Evolutionary conservation across 345 rosid species (phyloP).

Genomic region (Brassica juncea): DNA sequence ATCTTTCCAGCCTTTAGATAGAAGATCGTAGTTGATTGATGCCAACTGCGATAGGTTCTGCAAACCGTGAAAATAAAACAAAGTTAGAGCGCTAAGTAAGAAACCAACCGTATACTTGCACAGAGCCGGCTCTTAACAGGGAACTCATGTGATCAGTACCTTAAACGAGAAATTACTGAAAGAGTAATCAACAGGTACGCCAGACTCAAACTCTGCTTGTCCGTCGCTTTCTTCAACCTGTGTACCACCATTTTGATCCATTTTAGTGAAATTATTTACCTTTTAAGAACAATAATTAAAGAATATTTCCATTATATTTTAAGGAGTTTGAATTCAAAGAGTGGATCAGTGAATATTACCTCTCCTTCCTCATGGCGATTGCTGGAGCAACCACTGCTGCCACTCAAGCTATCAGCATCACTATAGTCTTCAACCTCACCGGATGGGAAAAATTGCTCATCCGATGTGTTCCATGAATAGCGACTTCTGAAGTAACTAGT

Average conservation of each 20-base stretch:
- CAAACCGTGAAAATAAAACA: conserved; percentile 26
- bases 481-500: conserved; percentile 99
- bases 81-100: conserved; percentile 8
- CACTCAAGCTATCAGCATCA: conserved; percentile 90
- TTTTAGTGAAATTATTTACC: neutral
- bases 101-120: neutral
- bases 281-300: conserved; percentile 15
- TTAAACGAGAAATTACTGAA: conserved; percentile 98
- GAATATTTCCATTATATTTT: neutral
- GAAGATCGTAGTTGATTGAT: conserved; percentile 95
- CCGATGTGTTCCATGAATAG: conserved; percentile 81
- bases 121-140: neutral
- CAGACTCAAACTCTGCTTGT: conserved; percentile 74
- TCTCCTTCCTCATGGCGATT: conserved; percentile 82
- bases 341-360: conserved; percentile 47
- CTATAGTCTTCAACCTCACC: conserved; percentile 86
- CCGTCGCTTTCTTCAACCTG: conserved; percentile 89
- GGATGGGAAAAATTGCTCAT: conserved; percentile 58
- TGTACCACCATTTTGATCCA: conserved; percentile 31
- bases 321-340: neutral
- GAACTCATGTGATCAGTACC: conserved; percentile 47
- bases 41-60: conserved; percentile 98
- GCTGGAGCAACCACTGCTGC: conserved; percentile 79
- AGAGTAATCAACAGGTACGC: conserved; percentile 75
- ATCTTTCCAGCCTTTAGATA: conserved; percentile 96